Evolutionary conservation across 305 asterid genomes (phyloP).

Genomic region (Salvia sclarea): DNA sequence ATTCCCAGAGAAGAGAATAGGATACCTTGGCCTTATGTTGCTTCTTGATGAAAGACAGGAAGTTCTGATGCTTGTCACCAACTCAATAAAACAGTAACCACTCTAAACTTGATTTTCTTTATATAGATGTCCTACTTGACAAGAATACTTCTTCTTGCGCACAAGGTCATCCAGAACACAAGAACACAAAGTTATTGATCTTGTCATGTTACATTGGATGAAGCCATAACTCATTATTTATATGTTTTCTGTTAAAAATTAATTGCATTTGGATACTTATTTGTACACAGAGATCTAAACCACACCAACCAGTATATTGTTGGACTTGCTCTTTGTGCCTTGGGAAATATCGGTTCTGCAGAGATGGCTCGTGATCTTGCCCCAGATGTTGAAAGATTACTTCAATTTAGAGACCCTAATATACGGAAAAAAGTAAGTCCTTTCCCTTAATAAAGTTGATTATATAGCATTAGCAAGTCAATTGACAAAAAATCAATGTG

Average conservation of each 20-base stretch:
- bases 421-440: slow-evolving; percentile 82
- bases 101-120: slow-evolving; percentile 23
- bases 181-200: slow-evolving; percentile 19
- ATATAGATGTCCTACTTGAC: slow-evolving; percentile 25
- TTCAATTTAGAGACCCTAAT: slow-evolving; percentile 98
- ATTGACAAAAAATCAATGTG: not conserved
- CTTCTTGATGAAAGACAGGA: slow-evolving; percentile 99
- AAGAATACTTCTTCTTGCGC: slow-evolving; percentile 10
- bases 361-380: slow-evolving; percentile 99
- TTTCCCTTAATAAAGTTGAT: not conserved
- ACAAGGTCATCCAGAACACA: not conserved
- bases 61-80: slow-evolving; percentile 97
- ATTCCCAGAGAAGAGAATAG: slow-evolving; percentile 97
- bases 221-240: slow-evolving; percentile 15
- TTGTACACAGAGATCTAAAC: slow-evolving; percentile 78
- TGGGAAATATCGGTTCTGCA: slow-evolving; percentile 95
- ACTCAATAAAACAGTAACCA: slow-evolving; percentile 96
- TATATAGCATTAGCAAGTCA: not conserved
- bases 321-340: slow-evolving; percentile 98
- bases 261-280: slow-evolving; percentile 45
- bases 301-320: slow-evolving; percentile 97
- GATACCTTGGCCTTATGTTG: slow-evolving; percentile 99
- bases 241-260: slow-evolving; percentile 19
- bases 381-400: slow-evolving; percentile 92
- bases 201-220: slow-evolving; percentile 12